Percentiles rank a stretch among this genome's conserved stretches.
These are phyloP conservation scores for Sphaerulina musiva DNA, from an alignment of 2,329 filamentous ascomycete genomes.

Conservation along the genomic window DNA sequence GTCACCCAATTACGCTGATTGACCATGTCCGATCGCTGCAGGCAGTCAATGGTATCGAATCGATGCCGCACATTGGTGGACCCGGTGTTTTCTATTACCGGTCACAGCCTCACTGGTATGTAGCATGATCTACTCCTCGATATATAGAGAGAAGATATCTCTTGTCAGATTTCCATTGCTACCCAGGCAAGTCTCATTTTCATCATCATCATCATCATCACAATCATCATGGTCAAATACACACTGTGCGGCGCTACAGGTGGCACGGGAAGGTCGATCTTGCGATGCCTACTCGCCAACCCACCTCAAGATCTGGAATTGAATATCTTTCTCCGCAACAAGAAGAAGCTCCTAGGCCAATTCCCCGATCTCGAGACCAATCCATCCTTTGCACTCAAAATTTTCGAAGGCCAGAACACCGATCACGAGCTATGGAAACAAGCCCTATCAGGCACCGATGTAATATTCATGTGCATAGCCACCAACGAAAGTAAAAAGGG, in stretches of 20 bases:
- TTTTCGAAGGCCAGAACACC: neutral
- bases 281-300: neutral
- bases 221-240: neutral
- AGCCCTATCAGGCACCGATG: neutral
- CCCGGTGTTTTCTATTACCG: no score
- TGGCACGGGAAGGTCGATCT: neutral
- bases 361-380: neutral
- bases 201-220: neutral
- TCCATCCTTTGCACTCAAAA: neutral
- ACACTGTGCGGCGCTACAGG: constrained; percentile 4
- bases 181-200: neutral
- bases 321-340: constrained; percentile 4
- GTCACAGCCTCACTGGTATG: no score
- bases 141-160: no score
- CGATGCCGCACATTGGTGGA: no score
- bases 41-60: no score
- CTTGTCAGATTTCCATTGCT: no score
- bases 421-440: neutral
- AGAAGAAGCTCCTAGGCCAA: neutral
- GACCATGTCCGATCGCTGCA: no score
- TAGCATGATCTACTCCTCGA: no score
- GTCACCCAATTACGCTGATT: no score
- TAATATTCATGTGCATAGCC: constrained; percentile 4
- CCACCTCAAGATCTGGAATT: neutral
- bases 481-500: constrained; percentile 2